A percentile compares a stretch with the other conserved stretches of the same genome.
Conservation (phyloP, 2,329 filamentous ascomycete genomes). For the Phyllosticta citribraziliensis region DNA sequence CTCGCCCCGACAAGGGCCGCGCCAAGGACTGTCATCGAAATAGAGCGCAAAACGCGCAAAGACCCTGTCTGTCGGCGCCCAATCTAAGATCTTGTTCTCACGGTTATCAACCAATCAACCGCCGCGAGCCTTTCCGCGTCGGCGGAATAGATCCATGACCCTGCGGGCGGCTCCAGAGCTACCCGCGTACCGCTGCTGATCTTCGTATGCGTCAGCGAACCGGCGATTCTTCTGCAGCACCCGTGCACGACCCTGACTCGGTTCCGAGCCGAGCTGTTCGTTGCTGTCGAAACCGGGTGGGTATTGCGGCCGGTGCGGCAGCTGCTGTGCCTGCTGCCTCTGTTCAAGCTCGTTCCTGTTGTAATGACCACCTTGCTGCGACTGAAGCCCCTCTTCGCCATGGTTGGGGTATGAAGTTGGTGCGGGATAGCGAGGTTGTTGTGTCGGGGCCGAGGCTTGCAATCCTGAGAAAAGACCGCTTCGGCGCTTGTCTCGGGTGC, state of each 20-base stretch:
- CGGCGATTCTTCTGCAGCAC: conserved; percentile 77
- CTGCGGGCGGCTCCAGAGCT: conserved; percentile 80
- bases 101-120: neutral
- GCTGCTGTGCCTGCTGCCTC: conserved; percentile 15
- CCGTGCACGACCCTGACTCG: conserved; percentile 22
- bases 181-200: conserved; percentile 57
- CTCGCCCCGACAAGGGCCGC: neutral
- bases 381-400: neutral
- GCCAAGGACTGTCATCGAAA: neutral
- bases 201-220: conserved; percentile 82
- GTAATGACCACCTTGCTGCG: conserved; percentile 18
- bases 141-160: conserved; percentile 97
- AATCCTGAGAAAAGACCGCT: neutral
- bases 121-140: conserved; percentile 63
- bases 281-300: conserved; percentile 30
- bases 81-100: neutral
- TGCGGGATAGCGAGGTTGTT: conserved; percentile 8
- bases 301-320: conserved; percentile 25
- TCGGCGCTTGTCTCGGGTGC: conserved; percentile 2
- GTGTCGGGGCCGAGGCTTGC: conserved; percentile 15
- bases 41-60: neutral
- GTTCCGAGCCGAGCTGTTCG: conserved; percentile 13
- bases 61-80: neutral
- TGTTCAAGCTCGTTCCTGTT: conserved; percentile 27
- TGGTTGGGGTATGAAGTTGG: neutral